A percentile compares a stretch with the other conserved stretches of the same genome.
Conservation (phyloP, 371 early-diverging fungal species). For the Mycotypha africana region DNA sequence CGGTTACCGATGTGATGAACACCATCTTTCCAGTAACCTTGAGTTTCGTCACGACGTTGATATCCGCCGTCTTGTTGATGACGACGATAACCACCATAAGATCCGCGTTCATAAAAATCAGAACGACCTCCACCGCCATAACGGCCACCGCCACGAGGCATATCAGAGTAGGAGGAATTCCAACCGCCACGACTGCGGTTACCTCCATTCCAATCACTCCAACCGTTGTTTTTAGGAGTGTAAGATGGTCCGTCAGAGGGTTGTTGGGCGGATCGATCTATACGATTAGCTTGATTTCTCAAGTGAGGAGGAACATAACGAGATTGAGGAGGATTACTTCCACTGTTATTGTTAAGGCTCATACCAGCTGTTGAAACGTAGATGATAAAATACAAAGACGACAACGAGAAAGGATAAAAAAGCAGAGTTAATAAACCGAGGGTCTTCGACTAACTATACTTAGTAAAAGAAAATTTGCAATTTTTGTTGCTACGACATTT, state of each 20-base stretch:
- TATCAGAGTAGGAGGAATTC: conserved; percentile 50
- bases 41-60: conserved; percentile 44
- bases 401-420: no score
- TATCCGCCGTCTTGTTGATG: conserved; percentile 41
- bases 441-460: no score
- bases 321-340: conserved; percentile 19
- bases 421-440: no score
- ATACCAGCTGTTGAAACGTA: conserved; percentile 69
- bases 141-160: conserved; percentile 16
- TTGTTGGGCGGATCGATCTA: conserved; percentile 6
- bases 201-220: conserved; percentile 27
- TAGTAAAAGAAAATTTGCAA: no score
- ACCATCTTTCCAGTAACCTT: conserved; percentile 66
- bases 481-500: conserved; percentile 12
- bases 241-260: background rate
- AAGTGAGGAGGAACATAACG: conserved; percentile 49
- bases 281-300: conserved; percentile 29
- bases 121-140: conserved; percentile 25
- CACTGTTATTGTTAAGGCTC: conserved; percentile 43
- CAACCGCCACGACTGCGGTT: conserved; percentile 16
- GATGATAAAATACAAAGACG: no score
- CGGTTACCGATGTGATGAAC: conserved; percentile 66
- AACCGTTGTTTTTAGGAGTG: conserved; percentile 15
- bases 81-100: conserved; percentile 32
- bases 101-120: conserved; percentile 30